Evolutionary conservation across 2,329 filamentous ascomycete genomes (phyloP), one percentile per base, ranked within the genome.

Genomic region (Hypoxylon rubiginosum): DNA sequence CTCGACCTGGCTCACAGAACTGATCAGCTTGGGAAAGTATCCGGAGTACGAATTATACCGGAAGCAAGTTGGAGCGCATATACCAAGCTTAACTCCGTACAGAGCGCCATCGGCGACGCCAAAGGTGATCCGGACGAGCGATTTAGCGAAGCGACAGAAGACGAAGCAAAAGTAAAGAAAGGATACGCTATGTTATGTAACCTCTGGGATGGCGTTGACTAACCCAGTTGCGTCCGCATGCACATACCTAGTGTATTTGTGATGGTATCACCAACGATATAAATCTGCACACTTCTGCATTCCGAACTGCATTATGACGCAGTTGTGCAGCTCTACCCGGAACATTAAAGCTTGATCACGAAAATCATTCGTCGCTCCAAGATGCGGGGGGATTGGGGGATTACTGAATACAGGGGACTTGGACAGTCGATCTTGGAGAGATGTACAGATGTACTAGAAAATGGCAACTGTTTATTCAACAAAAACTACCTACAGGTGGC

Each of bases 1-100:
- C 26, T 97, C 94, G 69, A 97, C 94, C 0, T 90, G 87, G 82
- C 85, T 99, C 43, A 98, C 96, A 0, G 96, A 99, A 81, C 75
- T 84, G 46, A 91, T 98, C 71, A 94, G 91, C 1, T 81, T 89
- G 2, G 82, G 85, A 58, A 99, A 98, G 79, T 99, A 99, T 77
- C 85, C 92, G 0, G 93, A 97, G 73, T 99, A 99, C 79, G 84
- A 84, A 70, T 84, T 91, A 30, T 99, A 99, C 77, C 93, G 97
- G 82, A 84, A 86, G 71, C 86, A 90, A 61, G 93, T 98, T 3
- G 91, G 92, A 66, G 93, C 89, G 78, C 97, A 97, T 76, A 79
- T 97, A 55, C 96, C 96, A 1, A 88, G 81, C 3, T 54, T 85
- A 10, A 73, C 62, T 1, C 76, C 81, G 0, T 89, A 87, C 72